Evolutionary conservation across 495 filamentous ascomycete genomes (phyloP).

Genomic region (Neurospora hispaniola): DNA sequence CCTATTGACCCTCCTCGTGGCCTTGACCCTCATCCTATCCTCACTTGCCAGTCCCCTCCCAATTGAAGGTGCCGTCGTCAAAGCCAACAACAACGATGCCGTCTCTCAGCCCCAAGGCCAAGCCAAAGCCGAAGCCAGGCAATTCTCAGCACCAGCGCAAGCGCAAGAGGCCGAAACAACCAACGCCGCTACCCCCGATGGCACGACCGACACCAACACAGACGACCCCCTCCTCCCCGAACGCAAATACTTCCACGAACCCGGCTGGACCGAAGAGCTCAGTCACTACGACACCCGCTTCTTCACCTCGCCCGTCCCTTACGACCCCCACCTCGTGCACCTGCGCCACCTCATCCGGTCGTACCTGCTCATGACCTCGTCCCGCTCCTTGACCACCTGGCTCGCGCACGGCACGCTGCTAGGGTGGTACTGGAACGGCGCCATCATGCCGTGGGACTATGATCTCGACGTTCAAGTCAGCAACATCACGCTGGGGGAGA

Average conservation of each 20-base stretch:
- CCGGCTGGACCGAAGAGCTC: constrained; percentile 44
- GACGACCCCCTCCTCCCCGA: constrained; percentile 3
- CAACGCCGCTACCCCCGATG: not conserved
- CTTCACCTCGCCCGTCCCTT: constrained; percentile 47
- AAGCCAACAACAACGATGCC: not conserved
- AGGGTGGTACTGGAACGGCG: constrained; percentile 88
- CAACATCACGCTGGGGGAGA: constrained; percentile 46
- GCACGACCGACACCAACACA: not conserved
- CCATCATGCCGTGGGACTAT: constrained; percentile 79
- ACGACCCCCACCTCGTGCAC: constrained; percentile 51
- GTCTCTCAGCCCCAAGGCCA: not conserved
- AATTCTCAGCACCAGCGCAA: not conserved
- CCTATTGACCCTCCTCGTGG: not conserved
- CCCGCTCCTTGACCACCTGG: constrained; percentile 65
- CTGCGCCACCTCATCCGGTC: constrained; percentile 60
- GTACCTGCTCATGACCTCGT: constrained; percentile 50
- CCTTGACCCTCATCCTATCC: not conserved
- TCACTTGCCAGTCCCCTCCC: not conserved
- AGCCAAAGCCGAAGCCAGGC: not conserved
- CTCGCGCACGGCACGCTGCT: constrained; percentile 78
- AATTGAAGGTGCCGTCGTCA: not conserved
- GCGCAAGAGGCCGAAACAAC: not conserved
- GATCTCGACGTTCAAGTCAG: constrained; percentile 79
- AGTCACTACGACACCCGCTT: constrained; percentile 66
- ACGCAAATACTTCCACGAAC: constrained; percentile 44